Percentiles rank a stretch among this genome's conserved stretches.
Evolutionary conservation across 257 asterid species (phyloP).

Genomic region (Fraxinus excelsior): DNA sequence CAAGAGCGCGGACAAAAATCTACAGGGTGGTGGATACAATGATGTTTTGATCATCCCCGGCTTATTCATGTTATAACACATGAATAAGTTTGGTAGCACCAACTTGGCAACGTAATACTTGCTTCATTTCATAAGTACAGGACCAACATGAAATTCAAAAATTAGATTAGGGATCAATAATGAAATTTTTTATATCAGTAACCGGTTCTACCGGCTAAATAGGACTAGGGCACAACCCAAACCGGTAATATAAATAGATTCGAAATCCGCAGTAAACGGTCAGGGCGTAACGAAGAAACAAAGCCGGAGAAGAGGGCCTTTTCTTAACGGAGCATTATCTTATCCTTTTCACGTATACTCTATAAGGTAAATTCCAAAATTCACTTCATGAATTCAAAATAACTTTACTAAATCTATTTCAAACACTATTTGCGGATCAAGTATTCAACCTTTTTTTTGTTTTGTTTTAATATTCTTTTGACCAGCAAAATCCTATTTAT

Average conservation of each 20-base stretch:
- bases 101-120: too few species aligned
- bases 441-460: conserved; percentile 9
- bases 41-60: too few species aligned
- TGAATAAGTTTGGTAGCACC: too few species aligned
- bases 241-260: conserved; percentile 35
- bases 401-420: not conserved
- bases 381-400: not conserved
- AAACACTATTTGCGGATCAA: conserved; percentile 31
- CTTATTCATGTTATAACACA: too few species aligned
- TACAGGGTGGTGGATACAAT: too few species aligned
- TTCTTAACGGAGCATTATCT: conserved; percentile 29
- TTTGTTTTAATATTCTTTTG: not conserved
- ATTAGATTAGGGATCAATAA: not conserved
- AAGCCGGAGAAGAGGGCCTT: conserved; percentile 50
- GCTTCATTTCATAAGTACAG: too few species aligned
- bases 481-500: conserved; percentile 24
- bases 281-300: conserved; percentile 42
- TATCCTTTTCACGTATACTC: conserved; percentile 15
- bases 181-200: not conserved
- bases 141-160: too few species aligned
- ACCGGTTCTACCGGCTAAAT: conserved; percentile 36
- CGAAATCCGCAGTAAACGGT: conserved; percentile 25
- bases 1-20: too few species aligned
- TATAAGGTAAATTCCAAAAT: not conserved
- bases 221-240: conserved; percentile 43